A percentile compares a stretch with the other conserved stretches of the same genome.
These are phyloP conservation scores for Decorospora gaudefroyi DNA, from an alignment of 2,329 filamentous ascomycete genomes.

Conservation along the genomic window DNA sequence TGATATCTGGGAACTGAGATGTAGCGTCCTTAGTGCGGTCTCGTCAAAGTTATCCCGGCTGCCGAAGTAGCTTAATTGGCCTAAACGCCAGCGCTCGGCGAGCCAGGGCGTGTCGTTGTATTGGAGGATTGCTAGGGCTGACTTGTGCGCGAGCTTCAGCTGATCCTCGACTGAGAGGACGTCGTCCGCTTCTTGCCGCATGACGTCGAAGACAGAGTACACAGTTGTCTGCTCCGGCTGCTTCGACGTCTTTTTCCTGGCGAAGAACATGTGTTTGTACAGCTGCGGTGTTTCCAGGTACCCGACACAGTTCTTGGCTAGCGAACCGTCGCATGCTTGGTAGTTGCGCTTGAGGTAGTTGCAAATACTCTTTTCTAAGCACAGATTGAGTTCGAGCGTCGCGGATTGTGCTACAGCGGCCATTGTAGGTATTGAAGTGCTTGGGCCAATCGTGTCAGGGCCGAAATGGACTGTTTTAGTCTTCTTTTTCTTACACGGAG, in stretches of 20 bases:
- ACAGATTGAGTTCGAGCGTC: slow-evolving; percentile 21
- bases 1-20: slow-evolving; percentile 25
- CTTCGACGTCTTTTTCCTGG: no score
- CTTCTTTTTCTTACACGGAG: slow-evolving; percentile 10
- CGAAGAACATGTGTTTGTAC: slow-evolving; percentile 29
- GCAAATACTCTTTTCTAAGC: slow-evolving; percentile 31
- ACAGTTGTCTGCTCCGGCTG: no score
- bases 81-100: slow-evolving; percentile 22
- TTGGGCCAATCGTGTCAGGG: not conserved
- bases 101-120: slow-evolving; percentile 33
- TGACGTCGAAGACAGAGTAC: slow-evolving; percentile 15
- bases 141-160: slow-evolving; percentile 24
- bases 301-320: slow-evolving; percentile 21
- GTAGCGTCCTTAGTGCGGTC: slow-evolving; percentile 21
- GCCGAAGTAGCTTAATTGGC: slow-evolving; percentile 25
- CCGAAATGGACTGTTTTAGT: no score
- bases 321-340: slow-evolving; percentile 2
- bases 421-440: no score
- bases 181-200: slow-evolving; percentile 18
- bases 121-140: slow-evolving; percentile 23
- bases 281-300: slow-evolving; percentile 29
- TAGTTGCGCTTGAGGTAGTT: slow-evolving; percentile 25
- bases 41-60: slow-evolving; percentile 7
- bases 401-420: slow-evolving; percentile 1
- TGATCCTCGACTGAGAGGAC: slow-evolving; percentile 18